These are phyloP conservation scores for Hypoxylon sp. DNA, from an alignment of 2,329 filamentous ascomycete species.

Conservation along the genomic window DNA sequence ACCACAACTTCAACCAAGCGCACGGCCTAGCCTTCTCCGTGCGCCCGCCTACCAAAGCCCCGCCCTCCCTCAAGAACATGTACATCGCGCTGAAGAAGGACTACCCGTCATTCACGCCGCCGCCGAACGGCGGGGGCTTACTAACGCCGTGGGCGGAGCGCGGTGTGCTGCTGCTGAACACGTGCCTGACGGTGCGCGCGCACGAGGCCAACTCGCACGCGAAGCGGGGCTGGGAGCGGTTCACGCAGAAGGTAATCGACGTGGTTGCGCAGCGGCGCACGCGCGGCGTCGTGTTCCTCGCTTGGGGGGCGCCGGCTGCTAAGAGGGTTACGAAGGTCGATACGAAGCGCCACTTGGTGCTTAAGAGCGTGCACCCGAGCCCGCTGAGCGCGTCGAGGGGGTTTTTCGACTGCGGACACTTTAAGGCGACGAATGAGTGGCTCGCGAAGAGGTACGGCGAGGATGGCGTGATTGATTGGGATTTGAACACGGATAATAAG, in stretches of 20 bases:
- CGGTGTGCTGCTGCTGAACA: slow-evolving; percentile 94
- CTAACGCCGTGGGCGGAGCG: slow-evolving; percentile 95
- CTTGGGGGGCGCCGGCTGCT: slow-evolving; percentile 90
- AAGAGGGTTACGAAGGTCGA: slow-evolving; percentile 84
- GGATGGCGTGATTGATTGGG: slow-evolving; percentile 90
- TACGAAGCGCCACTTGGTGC: slow-evolving; percentile 80
- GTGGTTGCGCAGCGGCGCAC: slow-evolving; percentile 83
- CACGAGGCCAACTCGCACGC: slow-evolving; percentile 90
- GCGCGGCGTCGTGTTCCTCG: slow-evolving; percentile 91
- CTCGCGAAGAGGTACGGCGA: slow-evolving; percentile 81
- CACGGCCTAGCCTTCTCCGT: slow-evolving; percentile 98
- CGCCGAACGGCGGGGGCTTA: slow-evolving; percentile 83
- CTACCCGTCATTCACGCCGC: slow-evolving; percentile 83
- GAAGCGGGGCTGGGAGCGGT: slow-evolving; percentile 90
- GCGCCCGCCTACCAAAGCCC: slow-evolving; percentile 87
- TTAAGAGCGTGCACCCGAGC: slow-evolving; percentile 91
- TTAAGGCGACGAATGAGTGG: slow-evolving; percentile 88
- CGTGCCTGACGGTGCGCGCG: slow-evolving; percentile 91
- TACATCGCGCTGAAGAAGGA: slow-evolving; percentile 90
- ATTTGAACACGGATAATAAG: slow-evolving; percentile 61
- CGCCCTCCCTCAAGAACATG: slow-evolving; percentile 93
- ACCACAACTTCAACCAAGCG: slow-evolving; percentile 95
- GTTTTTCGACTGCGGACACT: slow-evolving; percentile 88
- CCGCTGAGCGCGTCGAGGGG: slow-evolving; percentile 88
- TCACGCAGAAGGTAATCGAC: slow-evolving; percentile 94